Evolutionary conservation across 1,284 basidiomycete genomes (phyloP).

Genomic region (Austroboletus olivaceoglutinosus): DNA sequence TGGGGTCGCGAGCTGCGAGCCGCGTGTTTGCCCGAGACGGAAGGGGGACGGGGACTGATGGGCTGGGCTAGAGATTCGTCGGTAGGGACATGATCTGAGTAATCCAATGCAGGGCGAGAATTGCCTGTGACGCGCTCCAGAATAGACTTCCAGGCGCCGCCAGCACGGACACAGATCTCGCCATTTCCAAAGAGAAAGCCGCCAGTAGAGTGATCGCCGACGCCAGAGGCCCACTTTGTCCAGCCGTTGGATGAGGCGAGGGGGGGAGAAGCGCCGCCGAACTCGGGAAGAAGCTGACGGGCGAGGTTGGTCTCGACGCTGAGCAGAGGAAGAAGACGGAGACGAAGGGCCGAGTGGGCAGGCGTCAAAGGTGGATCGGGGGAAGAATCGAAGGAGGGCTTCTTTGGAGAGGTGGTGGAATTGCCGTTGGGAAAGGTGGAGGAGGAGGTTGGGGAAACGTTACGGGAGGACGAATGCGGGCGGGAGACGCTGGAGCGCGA

Average conservation of each 20-base stretch:
- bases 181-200: constrained; percentile 5
- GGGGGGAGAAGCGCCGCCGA: constrained; percentile 4
- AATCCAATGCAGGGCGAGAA: not conserved
- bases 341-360: constrained; percentile 32
- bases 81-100: not conserved
- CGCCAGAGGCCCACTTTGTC: constrained; percentile 27
- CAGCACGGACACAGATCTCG: constrained; percentile 56
- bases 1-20: constrained; percentile 14
- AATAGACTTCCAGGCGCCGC: constrained; percentile 53
- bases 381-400: not conserved
- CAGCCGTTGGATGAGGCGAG: constrained; percentile 16
- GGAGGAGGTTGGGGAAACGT: not conserved
- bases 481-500: not conserved
- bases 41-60: not conserved
- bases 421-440: not conserved
- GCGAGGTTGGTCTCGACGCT: constrained; percentile 54
- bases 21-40: not conserved
- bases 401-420: not conserved
- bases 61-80: not conserved
- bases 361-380: constrained; percentile 20
- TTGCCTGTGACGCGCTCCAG: constrained; percentile 27
- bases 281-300: constrained; percentile 41
- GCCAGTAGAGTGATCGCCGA: not conserved
- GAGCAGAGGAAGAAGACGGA: constrained; percentile 60
- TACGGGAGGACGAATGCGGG: not conserved